These are phyloP conservation scores for Hymenoscyphus albidus DNA, from an alignment of 2,329 filamentous ascomycete genomes.

Conservation along the genomic window DNA sequence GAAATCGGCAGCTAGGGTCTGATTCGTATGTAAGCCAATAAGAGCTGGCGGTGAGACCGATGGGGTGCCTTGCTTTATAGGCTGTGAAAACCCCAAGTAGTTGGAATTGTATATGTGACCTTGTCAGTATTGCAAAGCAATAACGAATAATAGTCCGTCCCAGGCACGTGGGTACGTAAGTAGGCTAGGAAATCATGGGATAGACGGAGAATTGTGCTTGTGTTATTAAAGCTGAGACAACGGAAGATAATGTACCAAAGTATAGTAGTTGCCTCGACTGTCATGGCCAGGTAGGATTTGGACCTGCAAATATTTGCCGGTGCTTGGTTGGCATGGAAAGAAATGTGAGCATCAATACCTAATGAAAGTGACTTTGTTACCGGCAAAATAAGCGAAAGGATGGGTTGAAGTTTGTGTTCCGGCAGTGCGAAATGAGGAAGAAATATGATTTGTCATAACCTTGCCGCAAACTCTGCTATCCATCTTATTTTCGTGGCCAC, in stretches of 20 bases:
- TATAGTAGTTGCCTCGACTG: neutral
- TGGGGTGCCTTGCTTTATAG: neutral
- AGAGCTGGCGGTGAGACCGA: neutral
- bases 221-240: neutral
- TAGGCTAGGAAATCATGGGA: neutral
- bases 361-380: neutral
- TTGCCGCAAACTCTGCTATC: neutral
- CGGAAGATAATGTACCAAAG: neutral
- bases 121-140: neutral
- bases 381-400: neutral
- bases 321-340: slow-evolving; percentile 4
- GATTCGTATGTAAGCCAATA: slow-evolving; percentile 3
- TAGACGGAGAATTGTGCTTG: neutral
- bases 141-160: too few relatives aligned
- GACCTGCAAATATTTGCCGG: neutral
- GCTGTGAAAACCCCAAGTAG: neutral
- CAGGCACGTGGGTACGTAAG: too few relatives aligned
- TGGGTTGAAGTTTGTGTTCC: slow-evolving; percentile 1
- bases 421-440: neutral
- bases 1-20: neutral
- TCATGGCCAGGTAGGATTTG: neutral
- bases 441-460: neutral
- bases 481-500: neutral
- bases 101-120: neutral
- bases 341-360: neutral